phyloP scores from a whole-genome alignment of 2,329 filamentous ascomycete genomes.

The Trichoderma koningii region DNA sequence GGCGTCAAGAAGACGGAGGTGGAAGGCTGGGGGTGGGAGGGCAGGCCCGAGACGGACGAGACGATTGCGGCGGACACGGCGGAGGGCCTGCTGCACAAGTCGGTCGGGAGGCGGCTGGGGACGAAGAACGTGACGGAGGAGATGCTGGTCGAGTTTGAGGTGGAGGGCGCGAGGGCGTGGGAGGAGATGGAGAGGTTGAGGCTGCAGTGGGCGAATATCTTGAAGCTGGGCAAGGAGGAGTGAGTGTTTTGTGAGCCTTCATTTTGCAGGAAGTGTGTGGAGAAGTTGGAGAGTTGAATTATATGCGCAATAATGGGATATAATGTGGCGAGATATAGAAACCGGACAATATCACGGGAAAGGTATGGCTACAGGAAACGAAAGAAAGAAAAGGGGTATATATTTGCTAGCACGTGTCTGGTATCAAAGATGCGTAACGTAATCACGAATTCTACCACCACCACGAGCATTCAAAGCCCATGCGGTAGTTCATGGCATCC shows the following conservation, averaged over 20 bases:
- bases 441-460: conserved; percentile 1
- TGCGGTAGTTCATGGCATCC: too few species aligned
- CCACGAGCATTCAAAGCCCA: background rate
- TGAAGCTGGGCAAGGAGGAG: conserved; percentile 27
- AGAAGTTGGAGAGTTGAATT: background rate
- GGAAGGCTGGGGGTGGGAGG: conserved; percentile 79
- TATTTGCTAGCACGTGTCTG: background rate
- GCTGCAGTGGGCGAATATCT: conserved; percentile 60
- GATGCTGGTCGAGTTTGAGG: conserved; percentile 62
- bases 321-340: background rate
- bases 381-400: conserved; percentile 8
- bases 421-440: conserved; percentile 7
- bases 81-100: conserved; percentile 51
- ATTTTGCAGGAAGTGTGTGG: background rate
- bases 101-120: conserved; percentile 60
- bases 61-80: conserved; percentile 47
- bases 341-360: background rate
- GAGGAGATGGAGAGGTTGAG: conserved; percentile 71
- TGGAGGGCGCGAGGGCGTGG: conserved; percentile 64
- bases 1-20: conserved; percentile 77
- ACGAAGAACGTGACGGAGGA: conserved; percentile 62
- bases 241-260: background rate
- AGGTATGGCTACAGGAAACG: background rate
- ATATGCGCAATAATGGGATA: background rate
- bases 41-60: conserved; percentile 52